These are phyloP conservation scores for Trichoderma sp. DNA, from an alignment of 2,329 filamentous ascomycete species.

Conservation along the genomic window DNA sequence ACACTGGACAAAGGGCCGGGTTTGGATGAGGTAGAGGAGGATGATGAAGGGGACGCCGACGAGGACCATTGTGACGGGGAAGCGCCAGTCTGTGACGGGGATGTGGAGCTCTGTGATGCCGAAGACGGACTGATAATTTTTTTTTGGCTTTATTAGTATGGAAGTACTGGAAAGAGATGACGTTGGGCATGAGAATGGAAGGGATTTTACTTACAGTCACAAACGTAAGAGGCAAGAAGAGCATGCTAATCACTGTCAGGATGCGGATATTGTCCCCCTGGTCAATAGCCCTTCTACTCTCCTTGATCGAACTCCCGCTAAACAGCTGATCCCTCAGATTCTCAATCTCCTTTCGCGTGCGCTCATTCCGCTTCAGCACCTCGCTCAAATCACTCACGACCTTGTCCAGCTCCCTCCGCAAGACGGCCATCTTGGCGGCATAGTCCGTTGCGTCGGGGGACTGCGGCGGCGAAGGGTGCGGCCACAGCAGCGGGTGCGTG, in stretches of 20 bases:
- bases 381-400: constrained; percentile 52
- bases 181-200: background rate
- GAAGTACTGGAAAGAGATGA: no score
- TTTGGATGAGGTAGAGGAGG: constrained; percentile 50
- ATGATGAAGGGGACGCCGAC: constrained; percentile 56
- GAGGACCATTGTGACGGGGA: constrained; percentile 64
- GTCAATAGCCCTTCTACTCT: constrained; percentile 61
- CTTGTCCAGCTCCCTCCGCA: constrained; percentile 53
- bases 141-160: background rate
- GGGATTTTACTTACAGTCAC: constrained; percentile 49
- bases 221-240: constrained; percentile 63
- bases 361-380: constrained; percentile 54
- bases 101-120: constrained; percentile 53
- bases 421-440: constrained; percentile 47
- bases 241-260: constrained; percentile 61
- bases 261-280: constrained; percentile 65
- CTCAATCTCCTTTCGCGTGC: constrained; percentile 56
- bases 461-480: constrained; percentile 48
- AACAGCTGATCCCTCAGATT: constrained; percentile 63
- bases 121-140: constrained; percentile 49
- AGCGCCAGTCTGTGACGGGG: constrained; percentile 47
- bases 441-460: constrained; percentile 48
- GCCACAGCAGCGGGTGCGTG: constrained; percentile 57
- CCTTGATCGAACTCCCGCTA: constrained; percentile 63
- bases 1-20: constrained; percentile 40